Conservation (phyloP, 805 yeast genomes). For the Sungouiella blattae region DNA sequence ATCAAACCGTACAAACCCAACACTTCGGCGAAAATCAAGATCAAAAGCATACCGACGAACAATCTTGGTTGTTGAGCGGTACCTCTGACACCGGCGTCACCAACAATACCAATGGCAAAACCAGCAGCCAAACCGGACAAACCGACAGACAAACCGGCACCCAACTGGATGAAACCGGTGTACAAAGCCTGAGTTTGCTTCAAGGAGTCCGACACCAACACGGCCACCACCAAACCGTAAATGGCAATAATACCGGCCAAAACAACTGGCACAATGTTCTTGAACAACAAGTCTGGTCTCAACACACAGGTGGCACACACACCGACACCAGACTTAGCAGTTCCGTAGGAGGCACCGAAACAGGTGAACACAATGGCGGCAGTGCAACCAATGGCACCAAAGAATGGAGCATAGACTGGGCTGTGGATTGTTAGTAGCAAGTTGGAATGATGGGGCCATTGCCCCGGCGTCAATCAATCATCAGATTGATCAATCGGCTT, state of each 20-base stretch:
- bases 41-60: conserved; percentile 97
- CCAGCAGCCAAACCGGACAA: conserved; percentile 97
- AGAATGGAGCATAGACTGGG: conserved; percentile 66
- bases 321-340: conserved; percentile 99
- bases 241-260: conserved; percentile 99
- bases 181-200: conserved; percentile 89
- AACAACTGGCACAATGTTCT: conserved; percentile 92
- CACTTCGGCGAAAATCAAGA: conserved; percentile 98
- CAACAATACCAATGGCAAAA: conserved; percentile 98
- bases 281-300: conserved; percentile 94
- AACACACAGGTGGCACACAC: conserved; percentile 96
- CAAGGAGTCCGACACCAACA: conserved; percentile 84
- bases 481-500: too few relatives aligned
- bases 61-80: conserved; percentile 97
- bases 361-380: conserved; percentile 98
- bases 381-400: conserved; percentile 99
- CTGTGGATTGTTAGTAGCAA: too few relatives aligned
- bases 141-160: conserved; percentile 97
- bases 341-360: conserved; percentile 98
- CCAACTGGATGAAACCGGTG: conserved; percentile 96
- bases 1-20: conserved; percentile 97
- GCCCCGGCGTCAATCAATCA: too few relatives aligned
- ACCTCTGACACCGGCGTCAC: conserved; percentile 99
- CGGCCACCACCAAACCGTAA: conserved; percentile 95
- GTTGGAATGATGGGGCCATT: too few relatives aligned